Percentiles rank a stretch among this genome's conserved stretches.
Evolutionary conservation across 2,329 filamentous ascomycete species (phyloP).

Genomic region (Aspergillus sp.): DNA sequence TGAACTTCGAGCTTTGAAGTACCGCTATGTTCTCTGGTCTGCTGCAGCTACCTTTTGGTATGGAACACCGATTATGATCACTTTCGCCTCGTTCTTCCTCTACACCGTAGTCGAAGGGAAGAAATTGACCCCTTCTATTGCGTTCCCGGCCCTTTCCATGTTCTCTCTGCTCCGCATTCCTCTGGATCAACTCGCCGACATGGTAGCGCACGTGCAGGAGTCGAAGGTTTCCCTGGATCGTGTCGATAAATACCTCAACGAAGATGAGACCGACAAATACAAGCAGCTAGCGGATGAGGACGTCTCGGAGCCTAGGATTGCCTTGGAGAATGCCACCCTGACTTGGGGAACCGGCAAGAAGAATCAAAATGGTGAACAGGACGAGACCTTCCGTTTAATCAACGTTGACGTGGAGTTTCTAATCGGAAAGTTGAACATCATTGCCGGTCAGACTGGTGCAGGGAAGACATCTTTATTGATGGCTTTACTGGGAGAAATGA

Average conservation of each 20-base stretch:
- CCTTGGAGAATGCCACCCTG: slow-evolving; percentile 80
- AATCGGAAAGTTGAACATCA: slow-evolving; percentile 84
- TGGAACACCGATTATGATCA: slow-evolving; percentile 90
- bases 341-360: slow-evolving; percentile 70
- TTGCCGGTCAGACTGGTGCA: slow-evolving; percentile 88
- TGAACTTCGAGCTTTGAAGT: slow-evolving; percentile 76
- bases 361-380: slow-evolving; percentile 57
- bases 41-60: slow-evolving; percentile 94
- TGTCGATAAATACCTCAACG: slow-evolving; percentile 88
- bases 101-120: slow-evolving; percentile 91
- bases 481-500: slow-evolving; percentile 97
- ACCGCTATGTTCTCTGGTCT: slow-evolving; percentile 88
- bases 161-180: slow-evolving; percentile 93
- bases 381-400: slow-evolving; percentile 76
- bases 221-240: slow-evolving; percentile 95
- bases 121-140: slow-evolving; percentile 84
- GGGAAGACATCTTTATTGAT: slow-evolving; percentile 96
- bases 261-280: slow-evolving; percentile 97
- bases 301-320: slow-evolving; percentile 72
- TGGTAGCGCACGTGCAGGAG: slow-evolving; percentile 98
- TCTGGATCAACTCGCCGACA: slow-evolving; percentile 93
- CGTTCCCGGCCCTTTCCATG: slow-evolving; percentile 93
- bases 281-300: slow-evolving; percentile 73
- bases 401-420: slow-evolving; percentile 80
- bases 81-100: slow-evolving; percentile 91